Evolutionary conservation across 768 basidiomycete species (phyloP), one percentile per base, ranked within the genome.

Genomic region (Paxillus involutus): DNA sequence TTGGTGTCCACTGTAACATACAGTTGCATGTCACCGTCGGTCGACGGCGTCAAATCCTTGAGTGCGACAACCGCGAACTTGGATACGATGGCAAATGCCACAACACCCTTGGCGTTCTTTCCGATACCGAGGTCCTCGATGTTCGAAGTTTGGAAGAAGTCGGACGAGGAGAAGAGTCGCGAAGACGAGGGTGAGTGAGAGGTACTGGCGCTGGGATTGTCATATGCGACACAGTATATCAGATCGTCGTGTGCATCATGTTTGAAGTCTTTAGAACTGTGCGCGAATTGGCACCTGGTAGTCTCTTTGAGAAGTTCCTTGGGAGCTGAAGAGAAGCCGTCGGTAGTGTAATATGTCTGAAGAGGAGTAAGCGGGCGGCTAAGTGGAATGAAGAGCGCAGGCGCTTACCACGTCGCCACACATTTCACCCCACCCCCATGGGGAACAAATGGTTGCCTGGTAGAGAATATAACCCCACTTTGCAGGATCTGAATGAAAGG

Each of bases 21-120:
- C 10, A 98, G 76, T 44, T 86, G 68, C 88, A 91, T 90, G 59
- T 94, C 86, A 14, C 85, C 86, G 6, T 77, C 71, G 36, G 72
- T 80, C 5, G 73, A 75, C 4, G 78, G 68, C 2, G 76, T 72
- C 16, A 85, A 56, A 57, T 92, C 92, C 70, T 85, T 88, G 58
- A 98, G 63, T 2, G 95, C 96, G 6, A 92, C 94, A 10, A 98
- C 89, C 5, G 92, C 88, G 65, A 87, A 99, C 66, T 95, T 94
- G 70, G 85, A 87, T 7, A 97, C 92, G 50, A 95, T 90, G 0
- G 96, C 96, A 48, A 99, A 83, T 0, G 93, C 96, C 5, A 92
- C 78, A n/a, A 99, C 86, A 1, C 96, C 97, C 32, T 82, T 84
- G 0, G 94, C 90, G 49, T 87, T 84, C 72, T 86, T 91, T 6